phyloP scores from a whole-genome alignment of 2,329 filamentous ascomycete species.

The Hymenoscyphus infarciens region DNA sequence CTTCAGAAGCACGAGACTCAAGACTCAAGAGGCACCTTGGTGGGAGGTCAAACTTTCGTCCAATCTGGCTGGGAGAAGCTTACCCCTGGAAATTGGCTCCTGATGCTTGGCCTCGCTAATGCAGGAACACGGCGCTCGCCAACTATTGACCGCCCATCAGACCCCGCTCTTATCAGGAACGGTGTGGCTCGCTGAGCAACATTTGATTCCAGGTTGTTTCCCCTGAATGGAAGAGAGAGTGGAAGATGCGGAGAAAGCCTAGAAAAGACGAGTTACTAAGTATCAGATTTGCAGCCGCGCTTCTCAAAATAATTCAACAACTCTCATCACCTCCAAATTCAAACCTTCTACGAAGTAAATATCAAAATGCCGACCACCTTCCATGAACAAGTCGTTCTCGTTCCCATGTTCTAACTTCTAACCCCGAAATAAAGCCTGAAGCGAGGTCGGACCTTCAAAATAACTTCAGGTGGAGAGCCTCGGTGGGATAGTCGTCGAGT shows the following conservation, averaged over 20 bases:
- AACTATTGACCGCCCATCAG: not conserved
- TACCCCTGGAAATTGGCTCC: slow-evolving; percentile 1
- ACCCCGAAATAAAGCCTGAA: not conserved
- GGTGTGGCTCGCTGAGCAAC: not conserved
- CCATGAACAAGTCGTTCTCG: not conserved
- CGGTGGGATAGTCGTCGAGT: not conserved
- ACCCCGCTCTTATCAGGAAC: not conserved
- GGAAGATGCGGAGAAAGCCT: not conserved
- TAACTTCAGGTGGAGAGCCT: not conserved
- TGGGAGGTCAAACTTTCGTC: not conserved
- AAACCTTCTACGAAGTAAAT: not conserved
- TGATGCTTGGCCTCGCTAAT: slow-evolving; percentile 2
- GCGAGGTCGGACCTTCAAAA: not conserved
- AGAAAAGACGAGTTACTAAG: not conserved
- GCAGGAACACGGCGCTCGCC: not conserved
- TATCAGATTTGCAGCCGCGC: not conserved
- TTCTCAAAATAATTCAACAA: not conserved
- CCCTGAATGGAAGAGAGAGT: slow-evolving; percentile 3
- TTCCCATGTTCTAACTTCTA: not conserved
- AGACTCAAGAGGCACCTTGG: not conserved
- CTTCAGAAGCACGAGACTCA: not conserved
- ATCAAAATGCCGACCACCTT: not conserved
- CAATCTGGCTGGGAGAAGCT: slow-evolving; percentile 1
- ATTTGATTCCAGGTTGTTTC: not conserved
- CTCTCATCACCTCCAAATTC: not conserved